Percentiles rank a stretch among this genome's conserved stretches.
These are phyloP conservation scores for Hibiscus tridactylites DNA, from an alignment of 345 rosid genomes.

Conservation along the genomic window DNA sequence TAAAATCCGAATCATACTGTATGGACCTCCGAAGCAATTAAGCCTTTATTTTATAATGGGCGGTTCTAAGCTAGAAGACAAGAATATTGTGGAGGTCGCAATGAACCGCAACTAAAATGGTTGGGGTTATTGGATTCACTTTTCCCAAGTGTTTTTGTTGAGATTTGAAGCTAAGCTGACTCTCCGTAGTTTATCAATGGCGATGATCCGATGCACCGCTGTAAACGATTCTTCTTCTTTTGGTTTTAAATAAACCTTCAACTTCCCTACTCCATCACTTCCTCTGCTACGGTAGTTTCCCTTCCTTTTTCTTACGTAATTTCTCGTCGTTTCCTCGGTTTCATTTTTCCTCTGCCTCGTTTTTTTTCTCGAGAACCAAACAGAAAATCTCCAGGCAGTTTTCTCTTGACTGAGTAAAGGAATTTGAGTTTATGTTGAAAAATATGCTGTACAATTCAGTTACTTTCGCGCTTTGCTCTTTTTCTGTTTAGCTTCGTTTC, in stretches of 20 bases:
- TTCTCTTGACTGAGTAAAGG: background rate
- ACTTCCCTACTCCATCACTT: no score
- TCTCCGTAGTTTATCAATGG: background rate
- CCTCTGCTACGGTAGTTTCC: background rate
- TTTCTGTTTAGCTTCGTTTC: background rate
- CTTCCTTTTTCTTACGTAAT: background rate
- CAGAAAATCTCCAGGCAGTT: background rate
- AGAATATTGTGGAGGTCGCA: background rate
- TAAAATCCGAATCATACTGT: no score
- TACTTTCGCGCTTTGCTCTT: background rate
- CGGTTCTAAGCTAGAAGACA: background rate
- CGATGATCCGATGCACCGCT: background rate
- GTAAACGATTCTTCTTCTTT: background rate
- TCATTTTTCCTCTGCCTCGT: background rate
- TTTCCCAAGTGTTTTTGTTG: background rate
- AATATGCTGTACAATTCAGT: background rate
- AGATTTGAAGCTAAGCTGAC: no score
- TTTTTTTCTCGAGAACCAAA: background rate
- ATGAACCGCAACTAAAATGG: background rate
- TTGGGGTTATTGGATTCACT: background rate
- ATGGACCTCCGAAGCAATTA: background rate
- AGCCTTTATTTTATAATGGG: background rate
- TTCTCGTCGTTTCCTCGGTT: background rate
- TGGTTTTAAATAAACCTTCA: background rate
- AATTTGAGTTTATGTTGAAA: background rate